A percentile compares a stretch with the other conserved stretches of the same genome.
Conservation (phyloP, 2,329 filamentous ascomycete species). For the Pseudogymnoascus sp. region DNA sequence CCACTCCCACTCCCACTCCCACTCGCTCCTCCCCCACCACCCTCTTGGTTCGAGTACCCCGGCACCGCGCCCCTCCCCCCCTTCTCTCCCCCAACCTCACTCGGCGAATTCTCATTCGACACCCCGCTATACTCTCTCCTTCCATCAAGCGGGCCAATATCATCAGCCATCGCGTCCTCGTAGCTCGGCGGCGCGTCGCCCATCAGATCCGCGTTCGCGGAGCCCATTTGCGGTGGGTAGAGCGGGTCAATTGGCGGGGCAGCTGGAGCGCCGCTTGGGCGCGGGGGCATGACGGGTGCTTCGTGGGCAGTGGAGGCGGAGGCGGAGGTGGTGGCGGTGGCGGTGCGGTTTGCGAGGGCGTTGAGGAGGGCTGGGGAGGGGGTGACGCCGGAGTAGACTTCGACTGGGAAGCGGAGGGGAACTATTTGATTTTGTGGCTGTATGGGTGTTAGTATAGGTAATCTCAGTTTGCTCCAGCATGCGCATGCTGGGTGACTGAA, state of each 20-base stretch:
- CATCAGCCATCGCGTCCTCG: conserved; percentile 82
- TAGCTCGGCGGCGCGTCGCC: conserved; percentile 91
- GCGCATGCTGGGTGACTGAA: neutral
- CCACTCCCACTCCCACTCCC: neutral
- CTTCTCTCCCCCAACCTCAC: conserved; percentile 31
- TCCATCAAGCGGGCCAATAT: conserved; percentile 63
- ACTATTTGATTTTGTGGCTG: conserved; percentile 70
- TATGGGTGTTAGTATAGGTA: conserved; percentile 14
- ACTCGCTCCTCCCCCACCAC: neutral
- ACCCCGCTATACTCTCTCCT: conserved; percentile 61
- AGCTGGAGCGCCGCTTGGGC: conserved; percentile 23
- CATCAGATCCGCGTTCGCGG: conserved; percentile 37
- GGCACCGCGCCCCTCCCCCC: neutral
- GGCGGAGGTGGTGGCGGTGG: conserved; percentile 7
- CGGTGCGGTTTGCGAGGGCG: conserved; percentile 41
- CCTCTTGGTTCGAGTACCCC: neutral
- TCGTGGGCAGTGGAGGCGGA: neutral
- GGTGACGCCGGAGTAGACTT: conserved; percentile 80
- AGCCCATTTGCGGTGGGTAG: conserved; percentile 52
- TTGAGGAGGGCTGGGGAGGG: conserved; percentile 72
- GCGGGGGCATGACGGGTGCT: conserved; percentile 11
- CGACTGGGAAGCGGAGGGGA: conserved; percentile 69
- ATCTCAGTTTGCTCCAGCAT: neutral
- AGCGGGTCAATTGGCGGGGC: conserved; percentile 40
- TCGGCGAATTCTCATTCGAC: conserved; percentile 54